Percentiles rank a stretch among this genome's conserved stretches.
Evolutionary conservation across 108 stramenopile genomes (phyloP).

Genomic region (Aurantiochytrium sp.): DNA sequence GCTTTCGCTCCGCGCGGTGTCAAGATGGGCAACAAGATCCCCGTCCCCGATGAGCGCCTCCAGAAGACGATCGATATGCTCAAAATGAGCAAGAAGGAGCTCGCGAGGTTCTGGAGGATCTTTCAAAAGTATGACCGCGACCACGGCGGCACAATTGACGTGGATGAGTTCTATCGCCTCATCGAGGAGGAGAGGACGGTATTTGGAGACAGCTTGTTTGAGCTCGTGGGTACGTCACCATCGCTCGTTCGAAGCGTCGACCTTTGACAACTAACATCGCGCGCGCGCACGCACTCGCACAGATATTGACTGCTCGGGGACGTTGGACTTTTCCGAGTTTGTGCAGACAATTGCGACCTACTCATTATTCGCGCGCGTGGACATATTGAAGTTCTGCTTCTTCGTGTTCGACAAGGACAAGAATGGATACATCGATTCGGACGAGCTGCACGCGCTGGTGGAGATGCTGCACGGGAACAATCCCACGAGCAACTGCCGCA

Average conservation of each 20-base stretch:
- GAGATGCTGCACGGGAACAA: conserved; percentile 29
- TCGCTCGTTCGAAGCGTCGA: background rate
- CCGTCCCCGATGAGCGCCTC: conserved; percentile 18
- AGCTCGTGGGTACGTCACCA: conserved; percentile 6
- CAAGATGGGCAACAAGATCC: conserved; percentile 18
- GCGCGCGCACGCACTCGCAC: too few relatives aligned
- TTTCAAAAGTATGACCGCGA: conserved; percentile 33
- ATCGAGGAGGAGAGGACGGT: conserved; percentile 34
- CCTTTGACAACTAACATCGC: too few relatives aligned
- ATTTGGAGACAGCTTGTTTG: conserved; percentile 37
- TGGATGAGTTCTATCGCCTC: conserved; percentile 30
- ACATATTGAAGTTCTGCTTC: conserved; percentile 37
- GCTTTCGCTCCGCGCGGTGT: background rate
- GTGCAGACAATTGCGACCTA: conserved; percentile 22
- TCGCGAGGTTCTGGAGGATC: background rate
- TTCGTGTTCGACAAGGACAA: conserved; percentile 43
- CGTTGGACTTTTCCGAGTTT: conserved; percentile 33
- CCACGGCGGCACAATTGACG: background rate
- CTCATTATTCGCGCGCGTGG: background rate
- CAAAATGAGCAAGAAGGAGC: background rate
- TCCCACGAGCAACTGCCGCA: background rate
- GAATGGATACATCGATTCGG: conserved; percentile 38
- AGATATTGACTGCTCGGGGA: conserved; percentile 30
- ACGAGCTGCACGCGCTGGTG: conserved; percentile 36
- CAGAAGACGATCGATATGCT: conserved; percentile 24